These are phyloP conservation scores for Microbotryum silenes-acaulis DNA, from an alignment of 1,284 basidiomycete species.

Conservation along the genomic window DNA sequence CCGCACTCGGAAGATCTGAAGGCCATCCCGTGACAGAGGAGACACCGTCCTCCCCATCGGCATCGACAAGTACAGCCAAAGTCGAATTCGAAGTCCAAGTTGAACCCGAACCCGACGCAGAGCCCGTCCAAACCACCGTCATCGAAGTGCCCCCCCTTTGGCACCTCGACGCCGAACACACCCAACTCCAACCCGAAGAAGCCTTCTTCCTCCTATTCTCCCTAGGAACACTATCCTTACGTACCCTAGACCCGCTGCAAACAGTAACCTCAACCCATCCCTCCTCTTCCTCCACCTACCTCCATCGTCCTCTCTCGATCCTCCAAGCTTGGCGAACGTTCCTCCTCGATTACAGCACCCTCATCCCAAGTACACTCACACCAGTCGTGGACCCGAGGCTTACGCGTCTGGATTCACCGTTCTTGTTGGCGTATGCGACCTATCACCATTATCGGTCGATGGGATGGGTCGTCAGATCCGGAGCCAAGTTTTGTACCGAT, in stretches of 20 bases:
- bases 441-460: slow-evolving; percentile 95
- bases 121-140: slow-evolving; percentile 44
- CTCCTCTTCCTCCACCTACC: slow-evolving; percentile 15
- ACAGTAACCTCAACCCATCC: not conserved
- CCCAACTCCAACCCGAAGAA: slow-evolving; percentile 85
- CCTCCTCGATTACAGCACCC: slow-evolving; percentile 9
- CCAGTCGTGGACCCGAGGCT: slow-evolving; percentile 42
- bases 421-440: slow-evolving; percentile 78
- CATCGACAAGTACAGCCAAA: no score
- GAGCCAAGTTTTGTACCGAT: slow-evolving; percentile 96
- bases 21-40: not conserved
- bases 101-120: slow-evolving; percentile 28
- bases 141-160: slow-evolving; percentile 18
- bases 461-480: slow-evolving; percentile 95
- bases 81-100: not conserved
- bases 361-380: slow-evolving; percentile 45
- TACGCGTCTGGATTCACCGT: slow-evolving; percentile 48
- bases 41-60: no score
- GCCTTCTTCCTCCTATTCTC: slow-evolving; percentile 68
- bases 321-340: slow-evolving; percentile 17
- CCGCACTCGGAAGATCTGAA: slow-evolving; percentile 54
- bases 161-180: slow-evolving; percentile 63
- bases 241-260: not conserved
- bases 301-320: slow-evolving; percentile 20
- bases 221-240: slow-evolving; percentile 24